These are phyloP conservation scores for Nemania diffusa DNA, from an alignment of 2,329 filamentous ascomycete genomes.

Conservation along the genomic window DNA sequence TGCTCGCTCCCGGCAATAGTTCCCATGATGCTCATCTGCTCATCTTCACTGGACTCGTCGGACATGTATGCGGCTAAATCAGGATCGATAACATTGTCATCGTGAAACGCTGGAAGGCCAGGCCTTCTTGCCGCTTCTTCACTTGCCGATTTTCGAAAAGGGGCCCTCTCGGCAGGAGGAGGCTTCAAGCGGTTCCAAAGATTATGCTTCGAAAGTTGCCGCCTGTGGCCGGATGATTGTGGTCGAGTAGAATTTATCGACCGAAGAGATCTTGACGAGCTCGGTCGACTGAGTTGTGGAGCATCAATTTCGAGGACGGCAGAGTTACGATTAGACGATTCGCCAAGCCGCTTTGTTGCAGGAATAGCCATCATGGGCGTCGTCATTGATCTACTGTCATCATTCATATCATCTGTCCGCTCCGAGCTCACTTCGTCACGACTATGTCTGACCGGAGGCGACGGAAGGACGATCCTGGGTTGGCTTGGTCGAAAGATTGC, in stretches of 20 bases:
- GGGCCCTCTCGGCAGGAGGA: conserved; percentile 80
- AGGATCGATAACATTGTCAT: conserved; percentile 98
- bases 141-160: conserved; percentile 79
- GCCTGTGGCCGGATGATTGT: conserved; percentile 81
- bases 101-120: conserved; percentile 90
- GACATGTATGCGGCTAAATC: conserved; percentile 96
- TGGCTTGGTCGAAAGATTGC: conserved; percentile 69
- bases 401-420: conserved; percentile 57
- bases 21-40: conserved; percentile 88
- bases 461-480: conserved; percentile 53
- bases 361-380: conserved; percentile 79
- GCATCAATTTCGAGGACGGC: conserved; percentile 90
- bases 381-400: conserved; percentile 63
- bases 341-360: conserved; percentile 71
- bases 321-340: conserved; percentile 84
- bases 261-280: conserved; percentile 88
- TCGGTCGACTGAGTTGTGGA: conserved; percentile 86
- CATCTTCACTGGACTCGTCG: conserved; percentile 92
- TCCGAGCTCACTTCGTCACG: conserved; percentile 54
- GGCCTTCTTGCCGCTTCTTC: conserved; percentile 74
- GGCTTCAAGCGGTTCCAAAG: conserved; percentile 80
- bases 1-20: conserved; percentile 74
- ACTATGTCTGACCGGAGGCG: conserved; percentile 53
- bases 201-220: conserved; percentile 89
- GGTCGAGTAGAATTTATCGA: conserved; percentile 76